Percentiles rank a stretch among this genome's conserved stretches.
These are phyloP conservation scores for Avena insularis DNA, from an alignment of 176 grass and related monocot genomes.

Conservation along the genomic window DNA sequence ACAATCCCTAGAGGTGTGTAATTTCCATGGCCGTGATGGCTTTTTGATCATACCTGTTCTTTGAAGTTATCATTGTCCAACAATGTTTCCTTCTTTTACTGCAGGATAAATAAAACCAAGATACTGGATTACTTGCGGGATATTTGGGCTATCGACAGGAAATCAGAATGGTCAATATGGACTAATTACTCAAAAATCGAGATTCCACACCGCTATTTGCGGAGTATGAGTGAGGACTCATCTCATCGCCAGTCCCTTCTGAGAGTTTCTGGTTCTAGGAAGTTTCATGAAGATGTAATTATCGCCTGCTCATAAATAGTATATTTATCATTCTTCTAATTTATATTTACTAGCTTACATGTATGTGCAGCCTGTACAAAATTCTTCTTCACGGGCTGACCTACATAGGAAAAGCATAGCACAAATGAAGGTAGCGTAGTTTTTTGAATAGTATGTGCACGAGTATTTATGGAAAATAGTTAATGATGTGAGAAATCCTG, in stretches of 20 bases:
- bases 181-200: constrained; percentile 93
- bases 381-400: constrained; percentile 75
- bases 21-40: not conserved
- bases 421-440: constrained; percentile 81
- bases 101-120: constrained; percentile 87
- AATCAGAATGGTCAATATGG: constrained; percentile 98
- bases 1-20: not conserved
- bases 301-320: not conserved
- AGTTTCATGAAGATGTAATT: constrained; percentile 83
- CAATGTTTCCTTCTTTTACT: constrained; percentile 25
- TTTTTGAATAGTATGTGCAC: constrained; percentile 28
- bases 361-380: constrained; percentile 67
- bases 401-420: constrained; percentile 94
- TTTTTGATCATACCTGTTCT: constrained; percentile 5
- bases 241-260: constrained; percentile 69
- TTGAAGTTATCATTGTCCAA: constrained; percentile 28
- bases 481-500: constrained; percentile 46
- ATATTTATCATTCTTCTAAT: constrained; percentile 18
- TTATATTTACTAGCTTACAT: constrained; percentile 42
- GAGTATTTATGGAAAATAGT: not conserved
- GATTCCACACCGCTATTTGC: constrained; percentile 80
- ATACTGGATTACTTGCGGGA: constrained; percentile 85
- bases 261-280: constrained; percentile 69
- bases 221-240: constrained; percentile 69
- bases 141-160: constrained; percentile 77